These are phyloP conservation scores for Apiospora marii DNA, from an alignment of 2,329 filamentous ascomycete genomes.

Conservation along the genomic window DNA sequence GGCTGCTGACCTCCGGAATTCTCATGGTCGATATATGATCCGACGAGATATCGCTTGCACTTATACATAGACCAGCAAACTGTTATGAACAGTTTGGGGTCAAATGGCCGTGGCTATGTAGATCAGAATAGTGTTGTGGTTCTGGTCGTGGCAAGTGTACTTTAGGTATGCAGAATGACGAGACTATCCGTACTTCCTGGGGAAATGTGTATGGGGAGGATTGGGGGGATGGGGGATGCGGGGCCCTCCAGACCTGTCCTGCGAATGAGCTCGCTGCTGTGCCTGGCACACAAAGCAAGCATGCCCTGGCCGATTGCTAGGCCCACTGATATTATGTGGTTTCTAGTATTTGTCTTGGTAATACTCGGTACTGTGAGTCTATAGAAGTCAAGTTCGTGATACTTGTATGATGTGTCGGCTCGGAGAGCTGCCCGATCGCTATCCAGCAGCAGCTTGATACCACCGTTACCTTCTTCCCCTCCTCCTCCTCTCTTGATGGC, in stretches of 20 bases:
- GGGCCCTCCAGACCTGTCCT: background rate
- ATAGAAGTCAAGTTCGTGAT: background rate
- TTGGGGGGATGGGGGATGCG: background rate
- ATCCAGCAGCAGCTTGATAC: background rate
- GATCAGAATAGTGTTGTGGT: background rate
- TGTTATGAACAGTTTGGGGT: background rate
- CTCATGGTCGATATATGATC: background rate
- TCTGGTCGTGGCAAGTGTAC: background rate
- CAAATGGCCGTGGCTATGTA: background rate
- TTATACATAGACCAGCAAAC: background rate
- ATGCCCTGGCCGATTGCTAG: background rate
- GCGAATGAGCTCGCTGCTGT: conserved; percentile 6
- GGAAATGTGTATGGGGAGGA: background rate
- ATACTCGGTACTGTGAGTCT: background rate
- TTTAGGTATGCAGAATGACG: conserved; percentile 12
- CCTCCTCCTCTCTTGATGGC: background rate
- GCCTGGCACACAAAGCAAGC: conserved; percentile 4
- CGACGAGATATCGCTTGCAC: background rate
- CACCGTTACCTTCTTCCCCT: background rate
- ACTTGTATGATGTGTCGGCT: background rate
- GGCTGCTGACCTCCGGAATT: background rate
- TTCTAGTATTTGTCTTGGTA: background rate
- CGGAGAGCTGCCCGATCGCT: background rate
- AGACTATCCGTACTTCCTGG: background rate
- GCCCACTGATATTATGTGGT: conserved; percentile 4